These are phyloP conservation scores for Rhodotorula sp. DNA, from an alignment of 1,284 basidiomycete genomes.

Conservation along the genomic window DNA sequence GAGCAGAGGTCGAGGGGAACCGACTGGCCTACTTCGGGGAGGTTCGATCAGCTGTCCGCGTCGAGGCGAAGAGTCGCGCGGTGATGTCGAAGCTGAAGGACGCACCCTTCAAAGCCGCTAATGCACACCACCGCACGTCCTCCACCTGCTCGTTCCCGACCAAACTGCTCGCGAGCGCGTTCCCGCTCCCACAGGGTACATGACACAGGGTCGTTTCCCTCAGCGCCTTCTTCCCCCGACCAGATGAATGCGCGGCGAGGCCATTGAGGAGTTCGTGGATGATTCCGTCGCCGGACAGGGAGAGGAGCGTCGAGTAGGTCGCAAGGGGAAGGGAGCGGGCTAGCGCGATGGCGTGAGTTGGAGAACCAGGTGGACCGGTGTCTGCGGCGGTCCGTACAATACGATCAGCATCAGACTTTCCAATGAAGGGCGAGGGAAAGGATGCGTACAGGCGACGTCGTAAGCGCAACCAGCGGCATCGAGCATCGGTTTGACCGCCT, in stretches of 20 bases:
- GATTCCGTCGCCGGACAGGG: conserved; percentile 85
- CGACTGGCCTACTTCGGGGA: conserved; percentile 55
- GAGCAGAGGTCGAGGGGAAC: conserved; percentile 81
- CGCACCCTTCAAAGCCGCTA: conserved; percentile 36
- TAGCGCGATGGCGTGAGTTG: conserved; percentile 64
- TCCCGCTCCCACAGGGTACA: conserved; percentile 84
- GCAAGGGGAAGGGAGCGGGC: conserved; percentile 61
- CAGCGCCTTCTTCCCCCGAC: conserved; percentile 67
- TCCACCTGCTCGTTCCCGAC: conserved; percentile 7
- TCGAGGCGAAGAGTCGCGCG: too few species aligned
- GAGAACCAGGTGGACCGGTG: conserved; percentile 63
- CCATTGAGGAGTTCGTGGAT: conserved; percentile 92
- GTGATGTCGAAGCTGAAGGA: conserved; percentile 8
- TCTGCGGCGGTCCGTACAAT: conserved; percentile 53
- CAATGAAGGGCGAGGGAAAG: too few species aligned
- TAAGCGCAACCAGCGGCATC: conserved; percentile 69
- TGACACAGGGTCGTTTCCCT: conserved; percentile 69
- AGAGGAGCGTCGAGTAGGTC: conserved; percentile 70
- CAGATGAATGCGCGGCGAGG: conserved; percentile 62
- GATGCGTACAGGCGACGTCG: conserved; percentile 63
- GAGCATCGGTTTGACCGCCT: conserved; percentile 73
- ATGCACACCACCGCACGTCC: conserved; percentile 46
- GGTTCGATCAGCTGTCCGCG: neutral
- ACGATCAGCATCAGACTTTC: neutral
- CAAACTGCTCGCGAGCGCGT: conserved; percentile 59